Base-by-base conservation (phyloP, 352 stramenopile species). In the Detonula confervacea region DNA sequence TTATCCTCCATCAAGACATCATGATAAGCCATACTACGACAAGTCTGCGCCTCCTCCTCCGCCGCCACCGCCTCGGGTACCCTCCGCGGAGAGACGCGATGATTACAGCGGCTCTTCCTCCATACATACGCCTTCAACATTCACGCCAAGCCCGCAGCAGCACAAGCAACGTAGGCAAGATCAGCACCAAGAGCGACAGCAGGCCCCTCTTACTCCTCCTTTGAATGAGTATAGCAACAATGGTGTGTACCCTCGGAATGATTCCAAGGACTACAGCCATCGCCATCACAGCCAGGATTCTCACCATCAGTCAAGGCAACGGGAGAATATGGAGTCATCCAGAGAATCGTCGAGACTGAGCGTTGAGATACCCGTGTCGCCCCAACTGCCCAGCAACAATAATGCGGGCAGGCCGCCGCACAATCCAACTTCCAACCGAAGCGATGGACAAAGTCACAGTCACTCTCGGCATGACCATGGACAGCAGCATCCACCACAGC, bases 81-180 rank as follows among this genome's bases (percentile, higher is more conserved):
- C 65, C n/a, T 52, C 52, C n/a, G 27, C 54, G 27, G 66, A 84
- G 30, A 46, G 62, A 68, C 54, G 76, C 20, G 76, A 84, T 47
- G 68, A 84, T 59, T 79, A 44, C 46, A 79, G 67, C 37, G 62
- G 62, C 14, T 84, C 76, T 37, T 79, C 76, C 0, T 69, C 55
- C 12, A 71, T 79, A 42, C 65, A 66, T 2, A 72, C 68, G 0
- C 25, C 37, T 30, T 75, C 63, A n/a, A 49, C 69, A 20, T 35
- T 5, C 14, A 37, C 30, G 1, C 16, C 25, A 33, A 52, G 37
- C 59, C 33, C 49, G 29, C 24, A 30, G n/a, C 24, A 11, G 29
- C 24, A 55, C 11, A n/a, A 35, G 29, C 42, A 61, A 27, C 22
- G 46, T n/a, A n/a, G n/a, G n/a, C n/a, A n/a, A n/a, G n/a, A n/a